A percentile compares a stretch with the other conserved stretches of the same genome.
phyloP scores from a whole-genome alignment of 768 basidiomycete species.

The Russula sp. region DNA sequence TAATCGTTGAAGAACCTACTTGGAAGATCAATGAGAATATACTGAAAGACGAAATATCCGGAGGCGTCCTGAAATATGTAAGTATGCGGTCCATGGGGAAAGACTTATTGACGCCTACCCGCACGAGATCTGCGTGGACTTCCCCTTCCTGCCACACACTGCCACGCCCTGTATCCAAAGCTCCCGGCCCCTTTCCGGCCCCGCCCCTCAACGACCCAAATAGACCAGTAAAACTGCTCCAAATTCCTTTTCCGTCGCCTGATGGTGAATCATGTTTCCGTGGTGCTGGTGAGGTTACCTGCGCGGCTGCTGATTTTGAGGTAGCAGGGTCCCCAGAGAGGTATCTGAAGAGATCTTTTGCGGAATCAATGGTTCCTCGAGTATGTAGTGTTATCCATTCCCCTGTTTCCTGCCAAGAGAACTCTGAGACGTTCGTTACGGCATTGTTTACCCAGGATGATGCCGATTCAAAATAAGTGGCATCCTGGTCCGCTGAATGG shows the following conservation, averaged over 20 bases:
- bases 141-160: slow-evolving; percentile 68
- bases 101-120: slow-evolving; percentile 46
- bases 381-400: slow-evolving; percentile 46
- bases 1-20: slow-evolving; percentile 46
- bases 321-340: slow-evolving; percentile 60
- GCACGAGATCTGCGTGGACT: slow-evolving; percentile 74
- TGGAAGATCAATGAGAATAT: slow-evolving; percentile 75
- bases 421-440: slow-evolving; percentile 43
- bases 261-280: slow-evolving; percentile 36
- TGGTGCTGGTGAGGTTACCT: slow-evolving; percentile 34
- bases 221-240: slow-evolving; percentile 61
- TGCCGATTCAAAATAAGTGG: slow-evolving; percentile 46
- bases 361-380: slow-evolving; percentile 40
- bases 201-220: slow-evolving; percentile 62
- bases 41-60: slow-evolving; percentile 75
- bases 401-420: slow-evolving; percentile 56
- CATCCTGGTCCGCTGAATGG: slow-evolving; percentile 42
- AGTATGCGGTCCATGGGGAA: slow-evolving; percentile 1
- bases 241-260: slow-evolving; percentile 39
- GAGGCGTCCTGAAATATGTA: slow-evolving; percentile 56
- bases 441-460: slow-evolving; percentile 46
- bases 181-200: slow-evolving; percentile 35
- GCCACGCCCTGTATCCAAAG: slow-evolving; percentile 38
- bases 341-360: slow-evolving; percentile 64
- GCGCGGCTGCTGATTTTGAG: slow-evolving; percentile 36